A percentile compares a stretch with the other conserved stretches of the same genome.
Conservation (phyloP, 2,329 filamentous ascomycete species). For the Chaetomium sp. region DNA sequence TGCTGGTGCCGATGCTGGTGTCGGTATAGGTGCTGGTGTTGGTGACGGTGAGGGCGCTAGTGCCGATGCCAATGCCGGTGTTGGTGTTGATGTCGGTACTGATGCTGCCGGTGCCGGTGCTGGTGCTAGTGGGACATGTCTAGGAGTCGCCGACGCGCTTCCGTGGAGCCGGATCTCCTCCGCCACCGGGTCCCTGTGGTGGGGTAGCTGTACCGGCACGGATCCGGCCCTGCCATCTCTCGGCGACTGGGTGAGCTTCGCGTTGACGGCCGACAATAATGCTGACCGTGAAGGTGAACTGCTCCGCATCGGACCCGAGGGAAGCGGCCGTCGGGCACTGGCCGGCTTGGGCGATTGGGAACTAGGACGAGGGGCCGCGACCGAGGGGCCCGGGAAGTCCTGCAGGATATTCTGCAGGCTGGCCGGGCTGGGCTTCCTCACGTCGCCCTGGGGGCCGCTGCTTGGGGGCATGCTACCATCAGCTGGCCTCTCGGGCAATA, state of each 20-base stretch:
- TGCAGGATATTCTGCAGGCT: constrained; percentile 32
- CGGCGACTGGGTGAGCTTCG: not conserved
- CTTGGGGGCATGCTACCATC: not conserved
- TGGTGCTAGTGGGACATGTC: constrained; percentile 9
- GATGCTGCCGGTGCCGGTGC: constrained; percentile 1
- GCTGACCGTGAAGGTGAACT: constrained; percentile 1
- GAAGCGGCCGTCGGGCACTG: constrained; percentile 11
- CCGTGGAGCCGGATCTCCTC: constrained; percentile 12
- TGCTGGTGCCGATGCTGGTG: not conserved
- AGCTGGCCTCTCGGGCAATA: constrained; percentile 20
- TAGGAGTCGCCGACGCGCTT: constrained; percentile 3
- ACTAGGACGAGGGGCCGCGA: not conserved
- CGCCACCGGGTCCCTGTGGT: not conserved
- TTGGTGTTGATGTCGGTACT: not conserved
- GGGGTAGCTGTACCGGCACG: constrained; percentile 10
- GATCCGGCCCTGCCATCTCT: constrained; percentile 19
- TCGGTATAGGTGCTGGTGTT: not conserved
- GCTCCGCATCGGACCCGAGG: constrained; percentile 8
- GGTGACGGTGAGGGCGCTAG: not conserved
- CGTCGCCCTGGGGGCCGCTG: not conserved
- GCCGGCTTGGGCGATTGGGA: constrained; percentile 17
- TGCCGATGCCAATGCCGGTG: not conserved
- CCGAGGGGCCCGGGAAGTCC: constrained; percentile 1
- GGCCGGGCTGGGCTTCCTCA: constrained; percentile 27
- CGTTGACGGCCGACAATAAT: constrained; percentile 5